Conservation (phyloP, 2,329 filamentous ascomycete genomes). For the Triangularia setosa region DNA sequence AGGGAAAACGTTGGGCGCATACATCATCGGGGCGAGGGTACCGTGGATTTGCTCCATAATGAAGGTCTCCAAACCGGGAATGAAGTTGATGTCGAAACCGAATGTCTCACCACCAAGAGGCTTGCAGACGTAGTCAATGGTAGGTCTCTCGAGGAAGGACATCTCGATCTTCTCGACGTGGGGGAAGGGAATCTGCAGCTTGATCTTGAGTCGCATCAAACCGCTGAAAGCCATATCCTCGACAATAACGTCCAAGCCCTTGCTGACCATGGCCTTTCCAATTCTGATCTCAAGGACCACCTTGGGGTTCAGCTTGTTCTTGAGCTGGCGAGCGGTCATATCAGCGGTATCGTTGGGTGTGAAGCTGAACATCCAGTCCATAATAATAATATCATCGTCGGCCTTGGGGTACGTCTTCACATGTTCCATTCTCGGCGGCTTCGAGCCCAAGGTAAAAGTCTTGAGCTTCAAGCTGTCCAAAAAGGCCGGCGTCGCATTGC, state of each 20-base stretch:
- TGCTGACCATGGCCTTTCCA: slow-evolving; percentile 95
- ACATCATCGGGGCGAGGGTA: slow-evolving; percentile 96
- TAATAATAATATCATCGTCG: slow-evolving; percentile 90
- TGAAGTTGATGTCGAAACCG: slow-evolving; percentile 98
- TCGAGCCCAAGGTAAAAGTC: slow-evolving; percentile 89
- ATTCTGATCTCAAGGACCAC: slow-evolving; percentile 90
- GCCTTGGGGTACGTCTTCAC: slow-evolving; percentile 97
- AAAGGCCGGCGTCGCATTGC: slow-evolving; percentile 85
- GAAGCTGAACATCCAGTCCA: slow-evolving; percentile 99
- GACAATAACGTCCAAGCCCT: slow-evolving; percentile 94
- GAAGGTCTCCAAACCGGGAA: slow-evolving; percentile 87
- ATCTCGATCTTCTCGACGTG: slow-evolving; percentile 94
- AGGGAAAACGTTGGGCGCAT: slow-evolving; percentile 93
- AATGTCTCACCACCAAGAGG: slow-evolving; percentile 92
- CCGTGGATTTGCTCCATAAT: slow-evolving; percentile 96
- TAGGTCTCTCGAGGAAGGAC: slow-evolving; percentile 84
- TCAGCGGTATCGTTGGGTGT: slow-evolving; percentile 92
- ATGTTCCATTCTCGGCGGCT: slow-evolving; percentile 92
- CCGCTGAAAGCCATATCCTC: slow-evolving; percentile 97
- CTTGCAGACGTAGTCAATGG: slow-evolving; percentile 96
- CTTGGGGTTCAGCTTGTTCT: slow-evolving; percentile 96
- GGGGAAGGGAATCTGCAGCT: slow-evolving; percentile 92
- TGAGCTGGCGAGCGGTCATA: slow-evolving; percentile 83
- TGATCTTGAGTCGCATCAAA: slow-evolving; percentile 94
- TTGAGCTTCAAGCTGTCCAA: slow-evolving; percentile 91